These are phyloP conservation scores for Ustanciosporium gigantosporum DNA, from an alignment of 1,284 basidiomycete species.

Conservation along the genomic window DNA sequence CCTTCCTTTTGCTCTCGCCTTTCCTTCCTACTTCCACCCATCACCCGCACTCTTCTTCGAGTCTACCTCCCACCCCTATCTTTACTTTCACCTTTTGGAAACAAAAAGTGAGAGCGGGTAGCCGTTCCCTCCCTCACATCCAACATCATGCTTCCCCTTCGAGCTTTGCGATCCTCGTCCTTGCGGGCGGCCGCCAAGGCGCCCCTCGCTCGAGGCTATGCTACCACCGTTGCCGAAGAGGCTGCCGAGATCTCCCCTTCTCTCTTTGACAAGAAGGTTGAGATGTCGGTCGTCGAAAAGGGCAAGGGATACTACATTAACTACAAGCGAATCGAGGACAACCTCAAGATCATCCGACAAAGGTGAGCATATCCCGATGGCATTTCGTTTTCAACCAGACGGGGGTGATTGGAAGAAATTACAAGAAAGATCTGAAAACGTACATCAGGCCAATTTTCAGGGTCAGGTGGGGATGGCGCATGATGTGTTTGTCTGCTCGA, in stretches of 20 bases:
- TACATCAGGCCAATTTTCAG: no score
- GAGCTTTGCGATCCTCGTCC: conserved; percentile 42
- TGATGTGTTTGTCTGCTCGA: no score
- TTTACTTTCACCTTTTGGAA: not conserved
- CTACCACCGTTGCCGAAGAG: conserved; percentile 58
- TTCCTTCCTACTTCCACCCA: conserved; percentile 2
- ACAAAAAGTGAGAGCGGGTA: conserved; percentile 28
- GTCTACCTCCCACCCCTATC: conserved; percentile 3
- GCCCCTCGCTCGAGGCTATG: conserved; percentile 52
- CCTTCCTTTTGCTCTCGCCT: no score
- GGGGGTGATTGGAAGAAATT: no score
- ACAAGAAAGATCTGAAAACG: no score
- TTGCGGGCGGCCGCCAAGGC: conserved; percentile 39
- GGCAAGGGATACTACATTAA: conserved; percentile 60
- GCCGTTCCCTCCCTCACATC: conserved; percentile 17
- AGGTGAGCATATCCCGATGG: conserved; percentile 38
- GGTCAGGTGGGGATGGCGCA: no score
- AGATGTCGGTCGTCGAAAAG: conserved; percentile 58
- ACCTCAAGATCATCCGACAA: conserved; percentile 58
- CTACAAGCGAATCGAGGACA: conserved; percentile 60
- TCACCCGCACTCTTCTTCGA: conserved; percentile 5
- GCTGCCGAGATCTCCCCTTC: conserved; percentile 46
- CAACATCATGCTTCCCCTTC: conserved; percentile 45
- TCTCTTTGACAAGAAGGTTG: conserved; percentile 58
- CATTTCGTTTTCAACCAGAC: not conserved